phyloP scores from a whole-genome alignment of 1,284 basidiomycete genomes.

The Irpex lacteus region DNA sequence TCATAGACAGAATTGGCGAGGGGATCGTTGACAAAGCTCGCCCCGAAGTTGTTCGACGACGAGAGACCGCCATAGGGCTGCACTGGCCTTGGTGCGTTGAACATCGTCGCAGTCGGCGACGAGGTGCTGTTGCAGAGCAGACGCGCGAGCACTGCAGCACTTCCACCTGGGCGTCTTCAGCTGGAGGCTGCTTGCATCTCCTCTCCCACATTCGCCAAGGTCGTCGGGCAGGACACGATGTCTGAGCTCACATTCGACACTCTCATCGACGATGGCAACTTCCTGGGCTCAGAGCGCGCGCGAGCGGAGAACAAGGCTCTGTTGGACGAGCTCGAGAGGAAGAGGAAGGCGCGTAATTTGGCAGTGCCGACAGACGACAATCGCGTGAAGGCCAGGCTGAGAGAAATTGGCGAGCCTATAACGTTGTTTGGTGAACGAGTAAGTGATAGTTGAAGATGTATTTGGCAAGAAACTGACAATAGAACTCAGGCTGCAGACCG shows the following conservation, averaged over 20 bases:
- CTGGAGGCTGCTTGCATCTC: background rate
- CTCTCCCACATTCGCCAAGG: background rate
- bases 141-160: background rate
- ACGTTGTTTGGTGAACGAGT: conserved; percentile 97
- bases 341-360: conserved; percentile 90
- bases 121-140: background rate
- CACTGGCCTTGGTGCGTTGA: conserved; percentile 72
- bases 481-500: conserved; percentile 73
- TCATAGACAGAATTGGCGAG: conserved; percentile 74
- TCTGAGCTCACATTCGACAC: conserved; percentile 71
- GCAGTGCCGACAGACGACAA: conserved; percentile 97
- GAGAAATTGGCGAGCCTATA: conserved; percentile 94
- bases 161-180: background rate
- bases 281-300: conserved; percentile 68
- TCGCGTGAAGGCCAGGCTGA: conserved; percentile 83
- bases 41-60: conserved; percentile 56
- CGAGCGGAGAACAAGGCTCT: conserved; percentile 77
- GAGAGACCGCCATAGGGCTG: conserved; percentile 56
- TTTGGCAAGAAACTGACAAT: conserved; percentile 3
- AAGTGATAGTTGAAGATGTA: conserved; percentile 33
- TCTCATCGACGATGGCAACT: conserved; percentile 73
- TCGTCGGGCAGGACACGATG: conserved; percentile 38
- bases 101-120: conserved; percentile 43
- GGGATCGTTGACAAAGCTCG: conserved; percentile 75
- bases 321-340: conserved; percentile 90